A percentile compares a stretch with the other conserved stretches of the same genome.
Conservation (phyloP, 1,284 basidiomycete species). For the Trametes sp. region DNA sequence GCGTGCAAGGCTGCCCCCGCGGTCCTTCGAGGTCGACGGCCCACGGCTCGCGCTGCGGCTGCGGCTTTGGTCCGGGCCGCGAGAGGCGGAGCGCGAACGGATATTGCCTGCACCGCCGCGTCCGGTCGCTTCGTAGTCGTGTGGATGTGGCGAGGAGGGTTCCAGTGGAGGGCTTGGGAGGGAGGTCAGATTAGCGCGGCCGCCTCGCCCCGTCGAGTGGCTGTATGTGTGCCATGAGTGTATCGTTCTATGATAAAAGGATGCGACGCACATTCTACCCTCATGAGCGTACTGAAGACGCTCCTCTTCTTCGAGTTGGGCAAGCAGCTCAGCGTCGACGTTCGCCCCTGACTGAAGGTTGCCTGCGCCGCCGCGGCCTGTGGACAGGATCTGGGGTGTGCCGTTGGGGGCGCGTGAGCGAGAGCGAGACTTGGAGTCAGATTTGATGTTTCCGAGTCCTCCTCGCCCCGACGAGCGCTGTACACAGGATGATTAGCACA, state of each 20-base stretch:
- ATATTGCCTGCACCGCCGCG: constrained; percentile 81
- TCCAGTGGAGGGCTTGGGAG: constrained; percentile 51
- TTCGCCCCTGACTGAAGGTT: constrained; percentile 56
- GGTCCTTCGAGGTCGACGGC: constrained; percentile 26
- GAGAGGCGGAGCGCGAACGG: constrained; percentile 53
- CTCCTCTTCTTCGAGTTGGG: constrained; percentile 58
- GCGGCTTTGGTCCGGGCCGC: constrained; percentile 39
- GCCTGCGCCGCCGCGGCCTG: constrained; percentile 73
- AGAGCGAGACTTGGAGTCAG: constrained; percentile 46
- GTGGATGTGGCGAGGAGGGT: constrained; percentile 32
- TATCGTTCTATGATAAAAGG: neutral
- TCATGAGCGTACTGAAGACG: constrained; percentile 43
- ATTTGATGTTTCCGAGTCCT: constrained; percentile 63
- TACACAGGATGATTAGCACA: neutral
- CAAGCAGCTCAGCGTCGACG: constrained; percentile 40
- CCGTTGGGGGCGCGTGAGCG: constrained; percentile 38
- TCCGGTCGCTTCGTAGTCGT: constrained; percentile 52
- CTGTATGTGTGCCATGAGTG: constrained; percentile 41
- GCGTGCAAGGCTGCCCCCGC: constrained; percentile 26
- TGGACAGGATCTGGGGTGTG: constrained; percentile 49
- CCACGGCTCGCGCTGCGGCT: constrained; percentile 31
- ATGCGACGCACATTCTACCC: constrained; percentile 52
- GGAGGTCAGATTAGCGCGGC: constrained; percentile 64
- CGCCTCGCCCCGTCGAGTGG: constrained; percentile 76
- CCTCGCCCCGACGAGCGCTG: constrained; percentile 68